Evolutionary conservation across 2,329 filamentous ascomycete species (phyloP), one percentile per base, ranked within the genome.

Genomic region (Onygena corvina): DNA sequence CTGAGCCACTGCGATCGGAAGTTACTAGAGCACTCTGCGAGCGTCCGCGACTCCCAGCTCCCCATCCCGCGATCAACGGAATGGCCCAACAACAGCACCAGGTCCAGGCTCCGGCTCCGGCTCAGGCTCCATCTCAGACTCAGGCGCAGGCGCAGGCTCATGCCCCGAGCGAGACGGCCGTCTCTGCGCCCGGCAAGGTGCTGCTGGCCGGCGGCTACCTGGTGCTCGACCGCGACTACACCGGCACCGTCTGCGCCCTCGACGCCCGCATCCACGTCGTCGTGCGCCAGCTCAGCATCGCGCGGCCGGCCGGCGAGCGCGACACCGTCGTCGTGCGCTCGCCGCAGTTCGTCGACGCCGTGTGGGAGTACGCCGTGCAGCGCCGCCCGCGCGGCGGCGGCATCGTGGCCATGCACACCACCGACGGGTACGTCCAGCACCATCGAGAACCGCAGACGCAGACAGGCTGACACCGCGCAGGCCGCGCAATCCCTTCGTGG

Each of bases 101-200:
- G n/a, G n/a, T n/a, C n/a, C n/a, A n/a, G n/a, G n/a, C n/a, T n/a
- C n/a, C n/a, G n/a, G n/a, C n/a, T n/a, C n/a, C n/a, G n/a, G n/a
- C n/a, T n/a, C n/a, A n/a, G n/a, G n/a, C n/a, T n/a, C 20, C 36
- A 23, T 40, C 36, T 12, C 36, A 40, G 18, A 14, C 34, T 21
- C 36, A 18, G 36, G 25, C 18, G 36, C 36, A n/a, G 36, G 18
- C 30, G 7, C 5, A 4, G 11, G 7, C 11, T 33, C 30, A n/a
- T 40, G 18, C 52, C 30, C 42, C 49, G 66, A 57, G 54, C 21
- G 54, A 58, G 49, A 67, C 70, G 46, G 83, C 81, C 61, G 79
- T 94, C 56, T 96, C 92, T 54, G 90, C 92, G 18, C 92, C 92
- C 14, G 92, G 92, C 58, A 98, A 98, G 72, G 92, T 98, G 53